Base-by-base conservation (phyloP, 768 basidiomycete species). In the Trametes villosa region DNA sequence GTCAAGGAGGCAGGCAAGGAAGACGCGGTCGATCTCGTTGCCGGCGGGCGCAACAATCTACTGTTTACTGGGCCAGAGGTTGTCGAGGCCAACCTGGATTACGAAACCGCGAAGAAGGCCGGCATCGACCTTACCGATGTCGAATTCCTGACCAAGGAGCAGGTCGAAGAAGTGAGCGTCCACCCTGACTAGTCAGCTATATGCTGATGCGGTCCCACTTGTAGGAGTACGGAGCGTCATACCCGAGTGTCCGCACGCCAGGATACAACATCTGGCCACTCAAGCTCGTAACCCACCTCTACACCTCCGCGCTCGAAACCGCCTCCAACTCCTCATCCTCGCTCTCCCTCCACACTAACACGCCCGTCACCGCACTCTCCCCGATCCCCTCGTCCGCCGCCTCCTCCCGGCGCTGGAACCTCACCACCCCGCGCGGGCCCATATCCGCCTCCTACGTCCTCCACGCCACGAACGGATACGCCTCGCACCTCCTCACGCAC, bases 381-480 rank as follows among this genome's bases (percentile, higher is more conserved):
- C 58, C 64, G 20, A 57, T 63, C n/a, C 42, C 64, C 15, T 15
- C 41, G 11, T 24, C 33, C 27, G 46, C 2, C 59, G 34, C 12
- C 20, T 44, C 58, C 6, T 13, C 59, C 11, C 78, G 76, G 12
- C 76, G 77, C 3, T 91, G 88, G 88, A 68, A 68, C 0, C 71
- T 91, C 13, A 64, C 70, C 4, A 95, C 93, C 0, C 81, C 86
- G 0, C 82, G 92, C n/a, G 93, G 94, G 1, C 64, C 68, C 1
- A 71, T 94, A 22, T 41, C 70, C 4, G 86, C 89, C 63, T 72
- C 78, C 20, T 85, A 86, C 60, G 82, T 96, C 44, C 76, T 97
- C 4, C 92, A 95, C 69, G 92, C 92, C 0, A 95, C 92, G 11
- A 97, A 97, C 67, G 95, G 78, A 0, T 95, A 96, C 61, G 83